Evolutionary conservation across 306 rosid species (phyloP).

Genomic region (Rosa persica): DNA sequence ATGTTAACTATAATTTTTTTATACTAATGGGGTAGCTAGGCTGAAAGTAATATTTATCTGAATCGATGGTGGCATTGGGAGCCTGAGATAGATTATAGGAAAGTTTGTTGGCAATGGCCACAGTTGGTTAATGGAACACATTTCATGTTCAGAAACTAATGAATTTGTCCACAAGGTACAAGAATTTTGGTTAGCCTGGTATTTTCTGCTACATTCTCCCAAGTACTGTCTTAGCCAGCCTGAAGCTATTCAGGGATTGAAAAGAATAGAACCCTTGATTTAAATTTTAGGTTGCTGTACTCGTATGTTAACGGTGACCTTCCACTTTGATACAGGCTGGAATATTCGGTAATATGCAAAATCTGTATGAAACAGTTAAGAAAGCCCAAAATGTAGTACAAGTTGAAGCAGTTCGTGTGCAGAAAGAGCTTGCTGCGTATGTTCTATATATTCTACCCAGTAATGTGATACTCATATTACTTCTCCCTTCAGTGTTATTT

Average conservation of each 20-base stretch:
- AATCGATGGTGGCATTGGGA: neutral
- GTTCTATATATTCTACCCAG: conserved; percentile 20
- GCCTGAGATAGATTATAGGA: neutral
- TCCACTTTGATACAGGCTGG: conserved; percentile 56
- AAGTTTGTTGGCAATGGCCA: neutral
- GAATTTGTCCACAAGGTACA: neutral
- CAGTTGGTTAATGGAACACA: neutral
- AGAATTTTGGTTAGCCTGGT: neutral
- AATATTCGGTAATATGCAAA: conserved; percentile 76
- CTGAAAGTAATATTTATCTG: neutral
- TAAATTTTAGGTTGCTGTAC: neutral
- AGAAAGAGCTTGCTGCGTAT: conserved; percentile 82
- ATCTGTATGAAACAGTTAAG: conserved; percentile 75
- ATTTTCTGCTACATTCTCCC: neutral
- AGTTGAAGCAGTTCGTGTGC: conserved; percentile 82
- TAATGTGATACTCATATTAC: neutral
- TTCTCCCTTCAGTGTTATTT: neutral
- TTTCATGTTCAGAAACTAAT: neutral
- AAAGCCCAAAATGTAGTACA: conserved; percentile 87
- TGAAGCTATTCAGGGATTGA: neutral
- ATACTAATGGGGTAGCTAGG: neutral
- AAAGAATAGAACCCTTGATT: neutral
- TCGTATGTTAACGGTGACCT: neutral
- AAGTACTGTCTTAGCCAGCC: neutral
- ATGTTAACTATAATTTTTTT: neutral